Conservation (phyloP, 2,329 filamentous ascomycete genomes). For the Cordyceps tenuipes region DNA sequence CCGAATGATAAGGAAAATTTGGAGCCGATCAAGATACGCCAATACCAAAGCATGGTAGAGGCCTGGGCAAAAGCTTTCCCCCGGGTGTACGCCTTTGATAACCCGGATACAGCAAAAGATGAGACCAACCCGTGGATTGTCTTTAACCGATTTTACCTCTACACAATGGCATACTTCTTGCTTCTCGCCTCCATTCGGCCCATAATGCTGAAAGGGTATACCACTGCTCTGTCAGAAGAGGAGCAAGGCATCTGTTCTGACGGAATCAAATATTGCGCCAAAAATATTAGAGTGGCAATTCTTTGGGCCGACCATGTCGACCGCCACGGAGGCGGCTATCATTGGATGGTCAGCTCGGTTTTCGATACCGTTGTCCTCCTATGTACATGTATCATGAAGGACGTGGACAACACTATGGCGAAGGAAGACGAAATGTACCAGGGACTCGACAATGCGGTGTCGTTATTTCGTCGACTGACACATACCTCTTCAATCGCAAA, state of each 20-base stretch:
- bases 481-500: neutral
- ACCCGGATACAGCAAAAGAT: constrained; percentile 36
- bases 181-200: constrained; percentile 37
- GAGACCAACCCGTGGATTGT: constrained; percentile 32
- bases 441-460: constrained; percentile 4
- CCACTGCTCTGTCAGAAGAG: constrained; percentile 18
- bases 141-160: constrained; percentile 37
- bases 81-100: constrained; percentile 27
- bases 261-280: constrained; percentile 35
- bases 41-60: constrained; percentile 28
- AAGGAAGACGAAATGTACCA: constrained; percentile 11
- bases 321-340: constrained; percentile 35
- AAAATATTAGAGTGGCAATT: constrained; percentile 31
- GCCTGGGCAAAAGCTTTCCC: constrained; percentile 36
- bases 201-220: constrained; percentile 32
- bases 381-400: constrained; percentile 43
- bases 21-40: constrained; percentile 21
- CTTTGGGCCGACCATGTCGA: constrained; percentile 10
- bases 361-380: constrained; percentile 44
- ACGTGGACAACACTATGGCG: constrained; percentile 31
- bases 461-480: neutral
- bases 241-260: constrained; percentile 32
- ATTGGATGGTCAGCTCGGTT: constrained; percentile 40
- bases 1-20: constrained; percentile 22
- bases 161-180: constrained; percentile 36